phyloP scores from a whole-genome alignment of 768 basidiomycete genomes.

The Fibroporia radiculosa region DNA sequence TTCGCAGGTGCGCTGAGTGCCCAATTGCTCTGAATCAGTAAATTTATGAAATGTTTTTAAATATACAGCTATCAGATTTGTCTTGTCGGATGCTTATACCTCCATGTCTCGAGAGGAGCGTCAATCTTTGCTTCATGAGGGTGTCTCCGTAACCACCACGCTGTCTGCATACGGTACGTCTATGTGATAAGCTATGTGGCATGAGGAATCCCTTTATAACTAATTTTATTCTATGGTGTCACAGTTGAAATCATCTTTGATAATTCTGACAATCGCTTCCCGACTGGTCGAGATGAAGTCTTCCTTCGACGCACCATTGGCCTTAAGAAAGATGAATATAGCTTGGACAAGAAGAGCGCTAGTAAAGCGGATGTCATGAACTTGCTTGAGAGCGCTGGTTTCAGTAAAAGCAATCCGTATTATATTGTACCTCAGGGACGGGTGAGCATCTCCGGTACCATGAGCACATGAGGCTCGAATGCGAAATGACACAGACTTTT shows the following conservation, averaged over 20 bases:
- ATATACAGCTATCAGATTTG: slow-evolving; percentile 83
- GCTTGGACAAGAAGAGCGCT: slow-evolving; percentile 89
- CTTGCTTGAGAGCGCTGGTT: slow-evolving; percentile 91
- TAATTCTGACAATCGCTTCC: slow-evolving; percentile 90
- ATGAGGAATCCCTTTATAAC: neutral
- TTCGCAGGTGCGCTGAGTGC: slow-evolving; percentile 64
- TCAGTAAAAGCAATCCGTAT: slow-evolving; percentile 97
- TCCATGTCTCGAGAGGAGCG: slow-evolving; percentile 93
- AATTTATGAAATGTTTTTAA: neutral
- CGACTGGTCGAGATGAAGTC: slow-evolving; percentile 82
- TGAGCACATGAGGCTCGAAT: neutral
- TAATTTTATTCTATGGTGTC: neutral
- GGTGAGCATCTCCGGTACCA: slow-evolving; percentile 38
- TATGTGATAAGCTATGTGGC: neutral
- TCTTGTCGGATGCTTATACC: slow-evolving; percentile 94
- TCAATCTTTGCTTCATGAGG: slow-evolving; percentile 89
- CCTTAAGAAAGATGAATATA: slow-evolving; percentile 97
- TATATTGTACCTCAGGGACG: slow-evolving; percentile 98
- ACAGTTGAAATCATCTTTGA: slow-evolving; percentile 92
- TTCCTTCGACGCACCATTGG: slow-evolving; percentile 92
- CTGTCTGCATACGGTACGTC: slow-evolving; percentile 83
- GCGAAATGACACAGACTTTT: too few relatives aligned
- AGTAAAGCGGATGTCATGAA: slow-evolving; percentile 98
- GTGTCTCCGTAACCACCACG: slow-evolving; percentile 79
- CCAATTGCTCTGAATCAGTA: neutral